Base-by-base conservation (phyloP, 371 early-diverging fungal genomes). In the Choanephora cucurbitarum region DNA sequence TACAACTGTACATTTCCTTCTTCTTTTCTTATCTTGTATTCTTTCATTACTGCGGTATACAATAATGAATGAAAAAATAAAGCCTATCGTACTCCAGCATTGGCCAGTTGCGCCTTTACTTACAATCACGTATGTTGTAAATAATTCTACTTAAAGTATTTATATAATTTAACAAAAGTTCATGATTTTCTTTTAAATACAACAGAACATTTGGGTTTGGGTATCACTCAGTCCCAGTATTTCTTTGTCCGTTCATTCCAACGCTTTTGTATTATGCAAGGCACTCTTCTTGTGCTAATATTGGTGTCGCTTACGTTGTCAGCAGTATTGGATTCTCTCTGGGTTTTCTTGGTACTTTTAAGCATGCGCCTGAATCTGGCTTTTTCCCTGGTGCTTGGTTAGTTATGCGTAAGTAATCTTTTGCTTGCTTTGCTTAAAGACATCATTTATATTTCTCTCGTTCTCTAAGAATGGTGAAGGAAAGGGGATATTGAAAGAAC, bases 191-290 rank as follows among this genome's bases (percentile, higher is more conserved):
- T n/a, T n/a, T n/a, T n/a, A n/a, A n/a, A n/a, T n/a, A n/a, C n/a
- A 21, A 19, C n/a, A 73, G 73, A 6, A 10, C 57, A 3, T 75
- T 75, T 51, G 72, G 62, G 1, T 62, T 61, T 33, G 72, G 72
- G 14, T 72, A 64, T 40, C 69, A 75, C 40, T 59, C 67, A 7
- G 59, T 75, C 18, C 75, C 75, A 3, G 8, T 72, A 15, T 58
- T 71, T 10, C 48, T 49, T 13, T 60, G 61, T 50, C 33, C 65
- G 11, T 65, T 58, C 18, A 34, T 63, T 24, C 71, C 75, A 18
- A n/a, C 60, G 3, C 2, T 65, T 0, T 22, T 75, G 13, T 17
- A 40, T 34, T 72, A 75, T 40, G 58, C 58, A n/a, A 67, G 69
- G 0, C 22, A 67, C 43, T 15, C 32, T 18, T 41, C 58, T 32